phyloP scores from a whole-genome alignment of 306 rosid species.

The Malus asiatica region DNA sequence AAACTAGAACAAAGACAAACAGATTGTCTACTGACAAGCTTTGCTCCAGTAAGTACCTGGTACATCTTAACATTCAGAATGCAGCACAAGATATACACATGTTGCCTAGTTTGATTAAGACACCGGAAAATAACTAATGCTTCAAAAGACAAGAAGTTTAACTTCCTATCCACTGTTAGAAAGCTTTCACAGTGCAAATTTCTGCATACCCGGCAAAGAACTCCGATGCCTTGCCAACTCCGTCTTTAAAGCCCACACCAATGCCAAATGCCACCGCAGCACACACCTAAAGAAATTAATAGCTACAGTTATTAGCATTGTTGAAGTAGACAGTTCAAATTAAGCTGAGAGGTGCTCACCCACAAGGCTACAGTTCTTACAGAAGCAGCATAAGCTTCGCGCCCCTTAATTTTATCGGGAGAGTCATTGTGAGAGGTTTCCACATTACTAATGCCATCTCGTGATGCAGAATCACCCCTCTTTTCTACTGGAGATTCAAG shows the following conservation, averaged over 20 bases:
- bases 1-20: constrained; percentile 82
- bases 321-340: constrained; percentile 10
- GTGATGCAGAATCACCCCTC: constrained; percentile 30
- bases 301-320: background rate
- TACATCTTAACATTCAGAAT: background rate
- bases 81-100: background rate
- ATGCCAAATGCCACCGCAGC: constrained; percentile 79
- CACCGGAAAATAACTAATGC: background rate
- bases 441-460: constrained; percentile 23
- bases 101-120: background rate
- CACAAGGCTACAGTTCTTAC: constrained; percentile 69
- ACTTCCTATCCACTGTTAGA: background rate
- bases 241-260: constrained; percentile 74
- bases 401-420: constrained; percentile 26
- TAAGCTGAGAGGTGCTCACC: constrained; percentile 41
- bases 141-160: background rate
- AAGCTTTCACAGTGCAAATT: background rate
- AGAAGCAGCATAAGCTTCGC: constrained; percentile 45
- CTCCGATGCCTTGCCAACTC: constrained; percentile 67
- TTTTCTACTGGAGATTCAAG: constrained; percentile 39
- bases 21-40: constrained; percentile 94
- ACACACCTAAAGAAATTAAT: constrained; percentile 41
- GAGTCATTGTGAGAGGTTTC: constrained; percentile 12
- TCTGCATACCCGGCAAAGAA: constrained; percentile 81
- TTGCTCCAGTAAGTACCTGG: constrained; percentile 88